Evolutionary conservation across 176 grass and related monocot species (phyloP), one percentile per base, ranked within the genome.

Genomic region (Puccinellia tenuiflora): DNA sequence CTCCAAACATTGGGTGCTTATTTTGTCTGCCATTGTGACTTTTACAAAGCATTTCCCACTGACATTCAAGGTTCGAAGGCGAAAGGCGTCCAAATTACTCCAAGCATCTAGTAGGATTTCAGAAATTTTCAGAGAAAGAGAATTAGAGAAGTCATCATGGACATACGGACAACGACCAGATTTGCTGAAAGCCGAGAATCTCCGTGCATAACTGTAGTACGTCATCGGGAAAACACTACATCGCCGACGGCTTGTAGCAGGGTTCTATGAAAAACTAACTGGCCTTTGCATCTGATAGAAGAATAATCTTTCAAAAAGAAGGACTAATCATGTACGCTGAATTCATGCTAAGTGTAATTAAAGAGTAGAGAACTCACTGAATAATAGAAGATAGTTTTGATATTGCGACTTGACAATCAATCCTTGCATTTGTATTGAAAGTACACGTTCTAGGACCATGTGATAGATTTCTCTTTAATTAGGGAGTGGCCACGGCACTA

Each of bases 11-110:
- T n/a, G n/a, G n/a, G n/a, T n/a, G n/a, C n/a, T n/a, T n/a, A n/a
- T n/a, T n/a, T n/a, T n/a, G n/a, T n/a, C n/a, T n/a, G n/a, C n/a
- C n/a, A n/a, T n/a, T n/a, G n/a, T n/a, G n/a, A n/a, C n/a, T n/a
- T n/a, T n/a, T n/a, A n/a, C n/a, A n/a, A 48, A 34, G 38, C 64
- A 51, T 79, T 78, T 78, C 25, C 20, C 72, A 69, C 81, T 65
- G 16, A 29, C 18, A 66, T 68, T 9, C 9, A 68, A 38, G 8
- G 34, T 39, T 68, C 34, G 38, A 63, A 48, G 3, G 7, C n/a
- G 4, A 68, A 21, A 79, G 43, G 78, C 78, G 17, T 60, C 77
- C 45, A 9, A 50, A 22, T 48, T 16, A 5, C 18, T 20, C 9
- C 37, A 45, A 43, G 24, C 15, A 38, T 62, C 76, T 29, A n/a